Evolutionary conservation across 176 grass and related monocot genomes (phyloP), one percentile per base, ranked within the genome.

Genomic region (Poa pratensis): DNA sequence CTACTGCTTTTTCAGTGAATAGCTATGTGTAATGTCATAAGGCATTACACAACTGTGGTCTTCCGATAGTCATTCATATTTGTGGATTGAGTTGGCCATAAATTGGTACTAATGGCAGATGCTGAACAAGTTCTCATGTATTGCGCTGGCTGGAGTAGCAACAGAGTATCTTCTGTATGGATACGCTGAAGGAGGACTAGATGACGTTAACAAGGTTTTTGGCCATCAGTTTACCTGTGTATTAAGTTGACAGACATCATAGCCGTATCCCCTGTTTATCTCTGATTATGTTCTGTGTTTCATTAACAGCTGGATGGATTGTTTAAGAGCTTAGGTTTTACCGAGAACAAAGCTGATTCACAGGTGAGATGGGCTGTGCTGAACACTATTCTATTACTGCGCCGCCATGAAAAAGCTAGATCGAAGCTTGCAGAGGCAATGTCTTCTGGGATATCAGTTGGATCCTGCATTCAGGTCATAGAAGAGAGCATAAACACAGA

Each of bases 91-190:
- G 39, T 11, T 76, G 50, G 57, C 20, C 10, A 14, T 69, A 57
- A 69, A 37, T 77, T 86, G 40, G 15, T 26, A 76, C 12, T 45
- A 69, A 75, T 76, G 22, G 62, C 84, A 97, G 95, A 94, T 92
- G 83, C 26, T 97, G 77, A 94, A 97, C 71, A 92, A 83, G 75
- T 94, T 97, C 76, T 94, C 88, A 3, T 97, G 94, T 84, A 92
- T 94, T 80, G 92, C 90, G 26, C 84, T 94, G 69, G 92, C 95
- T 45, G 90, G 95, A 77, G 95, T 97, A 24, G 84, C 92, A 16
- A 87, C 89, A 34, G 92, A 93, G 66, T 93, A 94, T 87, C 84
- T 94, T 85, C 59, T 94, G 55, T 97, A 93, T 19, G 95, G 92
- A 43, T 85, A 86, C 49, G 76, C 95, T 1, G 90, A 94, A 97